Evolutionary conservation across 257 asterid genomes (phyloP), one percentile per base, ranked within the genome.

Genomic region (Primulina eburnea): DNA sequence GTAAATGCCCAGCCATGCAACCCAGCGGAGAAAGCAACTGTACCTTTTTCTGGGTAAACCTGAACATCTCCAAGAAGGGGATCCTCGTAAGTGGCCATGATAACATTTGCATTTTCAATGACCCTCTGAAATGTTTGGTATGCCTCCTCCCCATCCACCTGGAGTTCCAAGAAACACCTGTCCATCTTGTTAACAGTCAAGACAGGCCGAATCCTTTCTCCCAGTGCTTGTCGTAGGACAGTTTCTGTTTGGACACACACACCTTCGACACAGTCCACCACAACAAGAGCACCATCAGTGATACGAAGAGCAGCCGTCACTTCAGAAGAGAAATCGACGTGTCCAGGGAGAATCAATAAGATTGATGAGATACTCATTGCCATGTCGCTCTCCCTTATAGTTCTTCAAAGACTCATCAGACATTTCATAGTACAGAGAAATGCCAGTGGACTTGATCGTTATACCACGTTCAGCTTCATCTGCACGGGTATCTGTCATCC

Each of bases 271-370:
- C 82, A 80, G 50, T 77, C 84, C 62, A 80, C 84, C 69, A 73
- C 84, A 6, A 80, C 85, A 75, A 81, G 80, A 37, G 85, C 85
- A 59, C 80, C 85, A 64, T 81, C 85, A 24, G 85, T 77, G 71
- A 81, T 77, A 6, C 82, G 82, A 47, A 80, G 82, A 53, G 85
- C 82, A 60, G 78, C 85, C 0, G 82, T 80, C 47, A 75, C 85
- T 32, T 81, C 80, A 50, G 85, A 77, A 29, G 85, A 81, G 78
- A 81, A 77, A 50, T 81, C 82, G 1, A 81, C 85, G 63, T 81
- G 82, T 56, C 82, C 85, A n/a, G 30, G 85, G 85, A 0, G 82
- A 77, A 47, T 80, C 82, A 38, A 72, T 72, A 24, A 73, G 72
- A 57, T 73, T 73, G 72, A 73, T 73, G 72, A 73, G 77, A 72